Evolutionary conservation across 768 basidiomycete species (phyloP).

Genomic region (Agaricus subrufescens): DNA sequence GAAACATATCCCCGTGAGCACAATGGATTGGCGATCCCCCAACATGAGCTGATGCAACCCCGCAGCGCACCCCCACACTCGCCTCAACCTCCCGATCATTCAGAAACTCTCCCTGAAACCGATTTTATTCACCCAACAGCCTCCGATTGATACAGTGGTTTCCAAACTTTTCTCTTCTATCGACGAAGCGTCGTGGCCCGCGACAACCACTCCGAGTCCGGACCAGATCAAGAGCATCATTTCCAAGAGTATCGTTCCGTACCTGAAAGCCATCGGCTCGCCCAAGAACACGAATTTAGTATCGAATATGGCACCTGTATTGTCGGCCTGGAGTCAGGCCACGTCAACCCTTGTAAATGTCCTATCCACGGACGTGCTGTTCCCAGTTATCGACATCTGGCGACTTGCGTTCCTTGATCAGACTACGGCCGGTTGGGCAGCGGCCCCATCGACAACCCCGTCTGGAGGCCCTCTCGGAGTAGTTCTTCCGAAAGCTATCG

Average conservation of each 20-base stretch:
- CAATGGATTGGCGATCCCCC: neutral
- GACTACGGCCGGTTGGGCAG: conserved; percentile 46
- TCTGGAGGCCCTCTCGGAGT: conserved; percentile 34
- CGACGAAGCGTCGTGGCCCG: conserved; percentile 38
- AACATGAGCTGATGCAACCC: neutral
- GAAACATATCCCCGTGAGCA: conserved; percentile 77
- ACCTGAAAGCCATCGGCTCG: conserved; percentile 53
- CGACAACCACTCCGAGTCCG: conserved; percentile 21
- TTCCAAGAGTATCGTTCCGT: conserved; percentile 46
- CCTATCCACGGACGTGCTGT: conserved; percentile 55
- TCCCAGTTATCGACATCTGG: conserved; percentile 84
- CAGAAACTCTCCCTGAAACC: conserved; percentile 64
- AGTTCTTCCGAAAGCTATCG: conserved; percentile 42
- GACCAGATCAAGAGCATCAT: conserved; percentile 48
- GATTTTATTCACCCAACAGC: conserved; percentile 71
- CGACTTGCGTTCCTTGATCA: conserved; percentile 70
- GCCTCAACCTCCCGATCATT: conserved; percentile 53
- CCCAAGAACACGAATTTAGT: conserved; percentile 12
- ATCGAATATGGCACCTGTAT: conserved; percentile 31
- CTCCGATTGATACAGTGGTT: conserved; percentile 59
- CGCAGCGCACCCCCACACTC: conserved; percentile 72
- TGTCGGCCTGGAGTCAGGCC: conserved; percentile 45
- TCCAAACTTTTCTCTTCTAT: conserved; percentile 62
- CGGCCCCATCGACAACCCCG: conserved; percentile 21
- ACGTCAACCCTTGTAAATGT: conserved; percentile 37